A percentile compares a stretch with the other conserved stretches of the same genome.
These are phyloP conservation scores for Ascochyta pisi DNA, from an alignment of 2,329 filamentous ascomycete species.

Conservation along the genomic window DNA sequence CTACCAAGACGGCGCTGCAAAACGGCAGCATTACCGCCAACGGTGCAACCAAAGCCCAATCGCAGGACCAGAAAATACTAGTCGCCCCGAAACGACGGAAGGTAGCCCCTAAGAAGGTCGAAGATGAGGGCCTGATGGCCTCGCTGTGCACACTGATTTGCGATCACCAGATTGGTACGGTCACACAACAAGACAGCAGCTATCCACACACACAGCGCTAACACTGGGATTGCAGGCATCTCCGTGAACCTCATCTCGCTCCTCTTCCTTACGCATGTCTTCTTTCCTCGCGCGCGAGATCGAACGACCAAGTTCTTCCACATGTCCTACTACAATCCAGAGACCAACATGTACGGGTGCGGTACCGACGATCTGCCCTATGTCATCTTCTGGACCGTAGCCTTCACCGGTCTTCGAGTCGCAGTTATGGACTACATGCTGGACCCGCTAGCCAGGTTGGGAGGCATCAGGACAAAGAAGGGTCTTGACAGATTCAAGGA, in stretches of 20 bases:
- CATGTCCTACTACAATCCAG: constrained; percentile 79
- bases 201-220: not conserved
- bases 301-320: constrained; percentile 89
- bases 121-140: constrained; percentile 67
- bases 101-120: constrained; percentile 57
- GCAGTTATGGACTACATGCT: constrained; percentile 87
- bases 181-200: not conserved
- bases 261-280: constrained; percentile 79
- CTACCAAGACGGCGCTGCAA: constrained; percentile 24
- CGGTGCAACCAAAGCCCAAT: constrained; percentile 17
- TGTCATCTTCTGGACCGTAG: constrained; percentile 77
- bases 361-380: constrained; percentile 82
- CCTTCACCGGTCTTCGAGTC: constrained; percentile 87
- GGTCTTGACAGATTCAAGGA: constrained; percentile 85
- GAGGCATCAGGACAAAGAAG: constrained; percentile 79
- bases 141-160: constrained; percentile 73
- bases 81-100: constrained; percentile 29
- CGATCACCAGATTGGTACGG: constrained; percentile 80
- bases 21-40: constrained; percentile 18
- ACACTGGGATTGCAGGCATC: constrained; percentile 64
- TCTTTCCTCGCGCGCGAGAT: constrained; percentile 78
- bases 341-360: constrained; percentile 72
- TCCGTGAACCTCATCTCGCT: constrained; percentile 85
- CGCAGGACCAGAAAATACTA: constrained; percentile 20
- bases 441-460: constrained; percentile 73